Evolutionary conservation across 495 filamentous ascomycete species (phyloP).

Genomic region (Neurospora intermedia): DNA sequence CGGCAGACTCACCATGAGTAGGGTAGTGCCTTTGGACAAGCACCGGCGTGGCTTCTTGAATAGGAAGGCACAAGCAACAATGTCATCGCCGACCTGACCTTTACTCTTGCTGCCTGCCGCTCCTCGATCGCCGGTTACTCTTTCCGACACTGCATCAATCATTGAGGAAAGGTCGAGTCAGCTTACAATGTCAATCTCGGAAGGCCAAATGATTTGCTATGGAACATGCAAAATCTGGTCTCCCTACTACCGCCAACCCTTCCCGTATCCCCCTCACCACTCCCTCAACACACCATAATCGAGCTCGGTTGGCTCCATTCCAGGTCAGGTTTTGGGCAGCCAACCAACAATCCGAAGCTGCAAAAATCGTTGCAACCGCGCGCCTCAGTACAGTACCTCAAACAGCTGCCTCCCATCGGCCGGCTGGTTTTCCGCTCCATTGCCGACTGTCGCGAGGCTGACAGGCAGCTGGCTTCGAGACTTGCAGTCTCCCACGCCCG

Average conservation of each 20-base stretch:
- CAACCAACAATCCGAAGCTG: background rate
- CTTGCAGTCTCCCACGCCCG: background rate
- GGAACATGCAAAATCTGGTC: background rate
- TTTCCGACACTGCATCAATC: background rate
- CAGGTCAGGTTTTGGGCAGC: background rate
- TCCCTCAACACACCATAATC: background rate
- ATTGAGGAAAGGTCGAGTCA: background rate
- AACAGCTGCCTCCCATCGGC: background rate
- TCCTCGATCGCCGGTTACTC: background rate
- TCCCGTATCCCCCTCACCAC: background rate
- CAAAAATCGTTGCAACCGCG: background rate
- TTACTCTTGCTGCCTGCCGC: background rate
- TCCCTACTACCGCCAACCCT: background rate
- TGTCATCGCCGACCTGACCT: background rate
- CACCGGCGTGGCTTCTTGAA: background rate
- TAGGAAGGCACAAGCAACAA: background rate
- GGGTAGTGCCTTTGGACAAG: background rate
- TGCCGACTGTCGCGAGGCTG: background rate
- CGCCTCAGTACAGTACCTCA: background rate
- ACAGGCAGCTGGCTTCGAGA: background rate
- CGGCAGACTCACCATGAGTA: background rate
- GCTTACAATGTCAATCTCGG: background rate
- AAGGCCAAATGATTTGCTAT: background rate
- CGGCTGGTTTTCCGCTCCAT: background rate
- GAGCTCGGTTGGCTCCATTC: background rate